A percentile compares a stretch with the other conserved stretches of the same genome.
Conservation (phyloP, 2,329 filamentous ascomycete species). For the Scedosporium boydii region DNA sequence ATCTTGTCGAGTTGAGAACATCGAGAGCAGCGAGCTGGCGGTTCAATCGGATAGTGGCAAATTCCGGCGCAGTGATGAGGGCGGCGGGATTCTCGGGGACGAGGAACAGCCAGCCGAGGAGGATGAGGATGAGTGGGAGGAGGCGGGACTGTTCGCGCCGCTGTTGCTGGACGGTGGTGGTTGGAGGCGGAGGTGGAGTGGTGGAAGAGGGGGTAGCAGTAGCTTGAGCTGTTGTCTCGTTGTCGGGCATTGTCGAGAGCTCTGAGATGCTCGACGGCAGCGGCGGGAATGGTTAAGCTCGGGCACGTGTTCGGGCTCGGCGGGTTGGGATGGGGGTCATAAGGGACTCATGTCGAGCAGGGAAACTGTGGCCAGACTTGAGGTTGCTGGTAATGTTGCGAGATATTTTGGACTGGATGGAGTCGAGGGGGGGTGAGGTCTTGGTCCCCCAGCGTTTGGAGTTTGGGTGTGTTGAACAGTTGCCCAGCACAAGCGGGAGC, state of each 20-base stretch:
- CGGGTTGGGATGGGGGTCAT: background rate
- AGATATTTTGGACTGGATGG: background rate
- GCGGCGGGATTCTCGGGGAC: conserved; percentile 21
- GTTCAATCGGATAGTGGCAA: conserved; percentile 27
- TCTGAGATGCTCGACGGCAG: background rate
- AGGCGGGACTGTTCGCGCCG: conserved; percentile 4
- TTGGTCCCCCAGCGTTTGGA: too few species aligned
- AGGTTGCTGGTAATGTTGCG: background rate
- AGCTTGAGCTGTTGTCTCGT: background rate
- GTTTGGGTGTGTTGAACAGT: too few species aligned
- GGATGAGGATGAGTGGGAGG: conserved; percentile 17
- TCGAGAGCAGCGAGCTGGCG: conserved; percentile 42
- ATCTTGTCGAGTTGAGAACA: conserved; percentile 45
- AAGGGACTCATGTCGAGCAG: background rate
- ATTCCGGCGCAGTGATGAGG: conserved; percentile 5
- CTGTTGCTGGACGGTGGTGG: background rate
- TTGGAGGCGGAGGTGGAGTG: background rate
- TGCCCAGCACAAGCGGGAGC: too few species aligned
- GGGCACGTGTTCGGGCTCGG: background rate
- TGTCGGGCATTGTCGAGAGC: conserved; percentile 1
- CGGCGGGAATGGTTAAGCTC: background rate
- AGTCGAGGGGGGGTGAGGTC: background rate
- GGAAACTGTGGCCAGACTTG: background rate
- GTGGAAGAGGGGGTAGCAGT: background rate
- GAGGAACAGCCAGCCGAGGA: conserved; percentile 34